Evolutionary conservation across 306 rosid species (phyloP).

Genomic region (Malus sieversii): DNA sequence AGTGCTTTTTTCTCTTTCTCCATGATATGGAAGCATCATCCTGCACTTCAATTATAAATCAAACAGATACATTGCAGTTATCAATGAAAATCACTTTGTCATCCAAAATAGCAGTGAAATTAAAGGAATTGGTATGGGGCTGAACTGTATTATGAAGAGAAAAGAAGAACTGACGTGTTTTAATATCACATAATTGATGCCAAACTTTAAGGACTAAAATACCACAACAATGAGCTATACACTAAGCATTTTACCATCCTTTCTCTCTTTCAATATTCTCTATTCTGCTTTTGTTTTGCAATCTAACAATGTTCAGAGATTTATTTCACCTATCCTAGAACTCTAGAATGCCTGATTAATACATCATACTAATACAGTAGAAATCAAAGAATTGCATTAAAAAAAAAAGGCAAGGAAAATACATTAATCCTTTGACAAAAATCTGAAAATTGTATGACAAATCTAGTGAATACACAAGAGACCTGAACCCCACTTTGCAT

Average conservation of each 20-base stretch:
- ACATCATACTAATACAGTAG: too few species aligned
- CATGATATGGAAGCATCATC: slow-evolving; percentile 90
- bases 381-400: too few species aligned
- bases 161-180: too few species aligned
- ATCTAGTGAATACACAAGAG: background rate
- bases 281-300: too few species aligned
- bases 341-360: too few species aligned
- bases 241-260: too few species aligned
- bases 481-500: background rate
- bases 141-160: background rate
- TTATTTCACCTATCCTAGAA: too few species aligned
- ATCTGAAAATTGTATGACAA: background rate
- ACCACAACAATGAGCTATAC: background rate
- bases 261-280: too few species aligned
- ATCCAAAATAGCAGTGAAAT: background rate
- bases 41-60: slow-evolving; percentile 66
- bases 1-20: slow-evolving; percentile 95
- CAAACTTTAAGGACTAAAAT: background rate
- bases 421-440: background rate
- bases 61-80: slow-evolving; percentile 30
- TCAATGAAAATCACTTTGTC: slow-evolving; percentile 4
- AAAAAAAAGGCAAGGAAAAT: too few species aligned
- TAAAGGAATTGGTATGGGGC: background rate
- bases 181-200: background rate
- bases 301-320: too few species aligned